Percentiles rank a stretch among this genome's conserved stretches.
These are phyloP conservation scores for Fennellomyces sp. DNA, from an alignment of 371 early-diverging fungal species.

Conservation along the genomic window DNA sequence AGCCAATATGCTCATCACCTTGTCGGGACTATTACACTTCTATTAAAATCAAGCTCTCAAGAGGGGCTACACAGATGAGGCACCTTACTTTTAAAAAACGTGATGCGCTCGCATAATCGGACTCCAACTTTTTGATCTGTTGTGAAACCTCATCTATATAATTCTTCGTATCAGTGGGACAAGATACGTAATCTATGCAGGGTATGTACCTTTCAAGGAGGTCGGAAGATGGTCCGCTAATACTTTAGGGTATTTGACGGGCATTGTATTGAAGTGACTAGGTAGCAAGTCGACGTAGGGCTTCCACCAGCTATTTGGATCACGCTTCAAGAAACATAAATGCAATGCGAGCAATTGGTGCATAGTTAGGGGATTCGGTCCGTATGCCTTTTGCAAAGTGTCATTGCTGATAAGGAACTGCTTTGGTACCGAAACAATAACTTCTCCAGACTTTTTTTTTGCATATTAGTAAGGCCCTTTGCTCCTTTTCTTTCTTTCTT, in stretches of 20 bases:
- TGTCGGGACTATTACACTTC: conserved; percentile 21
- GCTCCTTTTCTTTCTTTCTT: background rate
- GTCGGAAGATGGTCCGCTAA: conserved; percentile 43
- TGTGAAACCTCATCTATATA: conserved; percentile 43
- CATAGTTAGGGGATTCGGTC: conserved; percentile 41
- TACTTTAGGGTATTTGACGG: conserved; percentile 51
- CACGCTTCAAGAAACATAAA: conserved; percentile 38
- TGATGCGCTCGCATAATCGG: conserved; percentile 41
- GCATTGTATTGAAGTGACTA: conserved; percentile 63
- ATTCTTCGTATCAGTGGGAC: too few species aligned
- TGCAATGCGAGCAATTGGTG: conserved; percentile 60
- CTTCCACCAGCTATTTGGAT: conserved; percentile 56
- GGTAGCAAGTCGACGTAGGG: conserved; percentile 57
- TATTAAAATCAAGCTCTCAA: too few species aligned
- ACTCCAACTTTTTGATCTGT: conserved; percentile 49
- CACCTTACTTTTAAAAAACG: conserved; percentile 49
- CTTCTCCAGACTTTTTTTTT: conserved; percentile 50
- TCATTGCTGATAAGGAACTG: conserved; percentile 51
- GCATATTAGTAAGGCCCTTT: background rate
- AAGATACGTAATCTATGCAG: too few species aligned
- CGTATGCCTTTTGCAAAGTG: conserved; percentile 32
- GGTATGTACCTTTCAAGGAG: conserved; percentile 36
- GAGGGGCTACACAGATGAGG: too few species aligned
- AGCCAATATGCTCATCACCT: conserved; percentile 21
- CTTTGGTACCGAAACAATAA: conserved; percentile 61